These are phyloP conservation scores for Dactylonectria macrodidyma DNA, from an alignment of 2,329 filamentous ascomycete species.

Conservation along the genomic window DNA sequence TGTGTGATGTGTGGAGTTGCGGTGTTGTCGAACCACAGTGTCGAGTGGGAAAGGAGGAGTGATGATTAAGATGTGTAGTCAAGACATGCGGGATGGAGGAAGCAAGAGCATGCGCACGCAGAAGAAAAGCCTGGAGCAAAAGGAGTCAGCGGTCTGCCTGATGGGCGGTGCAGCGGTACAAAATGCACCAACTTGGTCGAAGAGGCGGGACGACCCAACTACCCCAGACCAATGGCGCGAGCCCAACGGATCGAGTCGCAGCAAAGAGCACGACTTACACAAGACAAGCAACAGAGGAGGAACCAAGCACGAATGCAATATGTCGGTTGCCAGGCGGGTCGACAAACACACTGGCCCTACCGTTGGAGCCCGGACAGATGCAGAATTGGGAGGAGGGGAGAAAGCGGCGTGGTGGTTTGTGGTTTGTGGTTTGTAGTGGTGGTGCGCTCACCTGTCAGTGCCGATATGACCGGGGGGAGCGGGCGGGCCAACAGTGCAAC, in stretches of 20 bases:
- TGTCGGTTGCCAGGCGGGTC: slow-evolving; percentile 24
- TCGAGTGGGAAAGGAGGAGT: slow-evolving; percentile 34
- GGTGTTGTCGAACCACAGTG: slow-evolving; percentile 36
- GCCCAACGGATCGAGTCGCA: slow-evolving; percentile 7
- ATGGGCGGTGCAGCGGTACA: background rate
- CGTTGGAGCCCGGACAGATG: slow-evolving; percentile 25
- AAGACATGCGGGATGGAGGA: slow-evolving; percentile 49
- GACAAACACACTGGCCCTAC: slow-evolving; percentile 32
- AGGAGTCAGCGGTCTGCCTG: slow-evolving; percentile 38
- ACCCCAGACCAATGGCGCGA: slow-evolving; percentile 39
- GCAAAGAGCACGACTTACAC: slow-evolving; percentile 25
- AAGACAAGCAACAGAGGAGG: slow-evolving; percentile 23
- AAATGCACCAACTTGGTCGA: slow-evolving; percentile 29
- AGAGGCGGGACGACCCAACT: slow-evolving; percentile 14
- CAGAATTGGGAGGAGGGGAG: slow-evolving; percentile 27
- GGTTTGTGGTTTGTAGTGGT: slow-evolving; percentile 21
- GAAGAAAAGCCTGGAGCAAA: slow-evolving; percentile 38
- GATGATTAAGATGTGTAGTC: slow-evolving; percentile 43
- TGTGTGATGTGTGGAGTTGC: slow-evolving; percentile 39
- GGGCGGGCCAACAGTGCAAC: slow-evolving; percentile 44
- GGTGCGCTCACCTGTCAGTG: slow-evolving; percentile 28
- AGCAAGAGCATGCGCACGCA: slow-evolving; percentile 36
- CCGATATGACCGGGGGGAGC: slow-evolving; percentile 27
- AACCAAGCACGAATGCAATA: slow-evolving; percentile 12
- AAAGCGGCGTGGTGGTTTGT: slow-evolving; percentile 20